These are phyloP conservation scores for Puccinia novopanici DNA, from an alignment of 1,284 basidiomycete species.

Conservation along the genomic window DNA sequence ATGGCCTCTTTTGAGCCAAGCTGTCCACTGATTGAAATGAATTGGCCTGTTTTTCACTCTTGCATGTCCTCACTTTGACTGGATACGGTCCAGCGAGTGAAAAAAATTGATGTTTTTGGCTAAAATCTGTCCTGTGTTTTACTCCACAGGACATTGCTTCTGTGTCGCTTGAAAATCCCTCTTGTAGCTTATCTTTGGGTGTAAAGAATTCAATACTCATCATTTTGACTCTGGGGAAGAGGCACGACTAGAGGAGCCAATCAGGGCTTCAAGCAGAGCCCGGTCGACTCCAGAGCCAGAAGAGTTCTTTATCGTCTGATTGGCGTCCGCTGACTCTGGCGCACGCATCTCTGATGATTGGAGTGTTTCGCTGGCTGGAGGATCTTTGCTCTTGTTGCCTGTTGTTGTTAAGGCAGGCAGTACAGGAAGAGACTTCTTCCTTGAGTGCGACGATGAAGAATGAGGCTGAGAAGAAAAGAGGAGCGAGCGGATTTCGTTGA, in stretches of 20 bases:
- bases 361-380: conserved; percentile 22
- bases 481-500: conserved; percentile 77
- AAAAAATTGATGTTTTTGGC: too few species aligned
- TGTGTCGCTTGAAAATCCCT: too few species aligned
- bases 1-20: too few species aligned
- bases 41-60: too few species aligned
- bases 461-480: conserved; percentile 58
- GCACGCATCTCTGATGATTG: conserved; percentile 32
- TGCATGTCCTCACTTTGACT: too few species aligned
- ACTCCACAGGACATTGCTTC: too few species aligned
- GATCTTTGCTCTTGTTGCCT: neutral
- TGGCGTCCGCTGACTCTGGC: conserved; percentile 23
- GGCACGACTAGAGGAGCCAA: conserved; percentile 52
- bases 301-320: neutral
- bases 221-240: conserved; percentile 21
- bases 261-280: conserved; percentile 55
- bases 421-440: neutral
- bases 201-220: too few species aligned
- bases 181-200: too few species aligned
- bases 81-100: too few species aligned
- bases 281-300: conserved; percentile 54
- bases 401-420: too few species aligned
- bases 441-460: conserved; percentile 54
- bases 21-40: too few species aligned
- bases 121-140: too few species aligned